A percentile compares a stretch with the other conserved stretches of the same genome.
Conservation (phyloP, 441 rosid species). For the Bocquillonia castaneifolia region DNA sequence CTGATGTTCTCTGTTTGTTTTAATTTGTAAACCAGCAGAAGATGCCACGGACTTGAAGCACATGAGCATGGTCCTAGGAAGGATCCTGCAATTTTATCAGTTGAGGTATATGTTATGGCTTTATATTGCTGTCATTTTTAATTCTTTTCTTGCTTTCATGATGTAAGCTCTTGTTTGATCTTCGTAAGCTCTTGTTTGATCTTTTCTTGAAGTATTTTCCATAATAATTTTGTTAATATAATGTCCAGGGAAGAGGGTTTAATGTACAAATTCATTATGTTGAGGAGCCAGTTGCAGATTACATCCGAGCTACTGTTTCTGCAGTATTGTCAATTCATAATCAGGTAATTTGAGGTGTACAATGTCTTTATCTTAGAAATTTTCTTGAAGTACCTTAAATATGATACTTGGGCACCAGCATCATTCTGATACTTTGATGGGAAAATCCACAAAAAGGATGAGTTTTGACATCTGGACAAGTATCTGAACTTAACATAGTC, state of each 20-base stretch:
- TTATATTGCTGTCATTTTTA: neutral
- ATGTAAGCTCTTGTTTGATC: neutral
- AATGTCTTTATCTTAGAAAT: neutral
- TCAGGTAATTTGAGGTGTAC: conserved; percentile 45
- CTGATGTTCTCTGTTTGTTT: conserved; percentile 23
- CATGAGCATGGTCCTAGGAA: conserved; percentile 37
- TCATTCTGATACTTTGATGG: neutral
- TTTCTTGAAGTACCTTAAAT: neutral
- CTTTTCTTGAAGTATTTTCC: conserved; percentile 6
- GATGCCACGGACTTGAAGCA: conserved; percentile 43
- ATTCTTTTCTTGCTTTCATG: neutral
- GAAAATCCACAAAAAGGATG: neutral
- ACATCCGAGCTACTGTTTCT: conserved; percentile 70
- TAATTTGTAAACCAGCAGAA: conserved; percentile 38
- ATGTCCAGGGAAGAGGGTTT: conserved; percentile 88
- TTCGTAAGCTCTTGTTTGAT: neutral
- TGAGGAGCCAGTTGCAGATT: conserved; percentile 88
- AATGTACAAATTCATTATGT: conserved; percentile 72
- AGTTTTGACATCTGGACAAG: neutral
- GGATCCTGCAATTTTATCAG: conserved; percentile 91
- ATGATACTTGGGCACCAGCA: neutral
- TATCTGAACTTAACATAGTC: neutral
- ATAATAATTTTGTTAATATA: conserved; percentile 8
- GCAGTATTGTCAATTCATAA: conserved; percentile 71
- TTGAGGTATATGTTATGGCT: conserved; percentile 51